phyloP scores from a whole-genome alignment of 805 yeast species.

The Yamadazyma kitorensis region DNA sequence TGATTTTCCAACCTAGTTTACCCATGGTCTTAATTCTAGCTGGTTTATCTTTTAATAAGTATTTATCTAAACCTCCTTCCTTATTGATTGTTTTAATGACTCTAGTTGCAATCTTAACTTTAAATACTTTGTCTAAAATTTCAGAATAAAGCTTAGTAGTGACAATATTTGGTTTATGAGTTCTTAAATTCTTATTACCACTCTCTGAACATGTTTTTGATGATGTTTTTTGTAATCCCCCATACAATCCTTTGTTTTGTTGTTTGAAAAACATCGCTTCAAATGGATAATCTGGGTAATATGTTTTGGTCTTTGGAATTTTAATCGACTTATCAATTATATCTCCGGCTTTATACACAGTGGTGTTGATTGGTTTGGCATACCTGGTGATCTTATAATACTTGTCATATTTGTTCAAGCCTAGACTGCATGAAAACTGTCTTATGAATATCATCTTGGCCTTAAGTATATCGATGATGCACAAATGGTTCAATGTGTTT shows the following conservation, averaged over 20 bases:
- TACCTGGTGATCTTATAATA: slow-evolving; percentile 40
- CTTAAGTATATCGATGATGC: too few species aligned
- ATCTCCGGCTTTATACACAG: slow-evolving; percentile 36
- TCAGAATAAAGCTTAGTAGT: slow-evolving; percentile 82
- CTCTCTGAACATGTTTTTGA: slow-evolving; percentile 79
- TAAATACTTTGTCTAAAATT: slow-evolving; percentile 54
- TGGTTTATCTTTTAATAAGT: slow-evolving; percentile 79
- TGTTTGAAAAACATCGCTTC: slow-evolving; percentile 76
- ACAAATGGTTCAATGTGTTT: too few species aligned
- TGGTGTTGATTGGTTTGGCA: slow-evolving; percentile 35
- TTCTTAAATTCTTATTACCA: slow-evolving; percentile 68
- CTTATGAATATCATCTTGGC: slow-evolving; percentile 6
- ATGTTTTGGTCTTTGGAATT: slow-evolving; percentile 21
- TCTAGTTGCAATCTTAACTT: slow-evolving; percentile 66
- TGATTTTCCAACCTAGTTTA: slow-evolving; percentile 85
- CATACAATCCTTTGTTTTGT: slow-evolving; percentile 84
- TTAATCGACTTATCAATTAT: slow-evolving; percentile 23
- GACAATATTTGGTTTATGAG: slow-evolving; percentile 80
- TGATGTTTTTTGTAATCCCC: slow-evolving; percentile 76
- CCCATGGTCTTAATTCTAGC: slow-evolving; percentile 93
- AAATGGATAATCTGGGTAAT: slow-evolving; percentile 42
- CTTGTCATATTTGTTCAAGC: slow-evolving; percentile 22
- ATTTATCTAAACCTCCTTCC: slow-evolving; percentile 94
- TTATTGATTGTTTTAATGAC: slow-evolving; percentile 84
- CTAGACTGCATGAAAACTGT: slow-evolving; percentile 1